phyloP scores from a whole-genome alignment of 768 basidiomycete genomes.

The Termitomyces titanicus region DNA sequence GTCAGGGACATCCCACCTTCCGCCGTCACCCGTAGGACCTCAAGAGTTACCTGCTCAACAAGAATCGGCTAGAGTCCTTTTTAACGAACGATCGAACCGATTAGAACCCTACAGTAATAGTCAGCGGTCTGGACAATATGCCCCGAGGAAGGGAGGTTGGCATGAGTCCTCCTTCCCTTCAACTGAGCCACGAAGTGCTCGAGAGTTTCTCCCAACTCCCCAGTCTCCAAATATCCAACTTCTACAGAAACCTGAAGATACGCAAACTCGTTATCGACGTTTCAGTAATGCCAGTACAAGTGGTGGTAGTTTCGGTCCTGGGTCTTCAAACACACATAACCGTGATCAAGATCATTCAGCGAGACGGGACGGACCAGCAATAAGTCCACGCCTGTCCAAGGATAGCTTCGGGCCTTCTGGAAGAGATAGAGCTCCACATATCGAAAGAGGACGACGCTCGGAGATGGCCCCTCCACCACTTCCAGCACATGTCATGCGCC shows the following conservation, averaged over 20 bases:
- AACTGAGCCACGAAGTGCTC: constrained; percentile 38
- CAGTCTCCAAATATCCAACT: constrained; percentile 42
- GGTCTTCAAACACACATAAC: constrained; percentile 16
- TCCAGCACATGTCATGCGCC: constrained; percentile 33
- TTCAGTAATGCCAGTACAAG: constrained; percentile 28
- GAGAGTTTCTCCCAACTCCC: constrained; percentile 40
- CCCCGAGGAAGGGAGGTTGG: constrained; percentile 41
- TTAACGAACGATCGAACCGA: constrained; percentile 91
- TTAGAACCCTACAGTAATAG: constrained; percentile 75
- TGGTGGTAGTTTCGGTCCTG: constrained; percentile 19
- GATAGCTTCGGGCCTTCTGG: constrained; percentile 23
- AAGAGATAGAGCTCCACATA: constrained; percentile 27
- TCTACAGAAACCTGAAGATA: constrained; percentile 53
- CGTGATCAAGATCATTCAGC: constrained; percentile 24
- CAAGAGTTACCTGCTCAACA: constrained; percentile 44
- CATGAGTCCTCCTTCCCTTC: constrained; percentile 35
- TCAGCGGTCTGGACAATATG: constrained; percentile 40
- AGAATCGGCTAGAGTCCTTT: constrained; percentile 73
- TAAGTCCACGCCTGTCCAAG: constrained; percentile 32
- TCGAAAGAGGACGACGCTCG: constrained; percentile 36
- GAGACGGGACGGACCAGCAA: constrained; percentile 35
- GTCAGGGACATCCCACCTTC: constrained; percentile 19
- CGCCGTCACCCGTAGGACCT: constrained; percentile 31
- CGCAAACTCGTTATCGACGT: constrained; percentile 25
- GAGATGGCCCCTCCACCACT: constrained; percentile 53